phyloP scores from a whole-genome alignment of 352 stramenopile species.

The Phytophthora syringae region DNA sequence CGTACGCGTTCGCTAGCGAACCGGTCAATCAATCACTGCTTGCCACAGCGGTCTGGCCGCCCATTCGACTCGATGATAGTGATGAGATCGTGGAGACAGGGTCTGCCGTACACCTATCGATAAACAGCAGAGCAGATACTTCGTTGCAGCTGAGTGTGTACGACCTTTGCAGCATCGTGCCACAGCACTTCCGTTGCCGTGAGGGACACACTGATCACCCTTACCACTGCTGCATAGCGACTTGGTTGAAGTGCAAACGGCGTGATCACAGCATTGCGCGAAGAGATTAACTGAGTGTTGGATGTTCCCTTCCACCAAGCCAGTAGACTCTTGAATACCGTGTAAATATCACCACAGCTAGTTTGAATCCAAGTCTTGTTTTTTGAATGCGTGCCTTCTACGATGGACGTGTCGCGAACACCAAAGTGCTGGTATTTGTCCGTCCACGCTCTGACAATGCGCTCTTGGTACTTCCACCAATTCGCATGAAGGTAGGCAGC shows the following conservation, averaged over 20 bases:
- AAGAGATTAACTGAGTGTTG: no score
- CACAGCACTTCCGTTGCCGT: not conserved
- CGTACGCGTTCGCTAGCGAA: no score
- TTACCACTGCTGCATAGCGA: no score
- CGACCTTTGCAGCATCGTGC: not conserved
- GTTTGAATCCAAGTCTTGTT: not conserved
- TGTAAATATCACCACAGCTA: slow-evolving; percentile 2
- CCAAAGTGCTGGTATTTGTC: not conserved
- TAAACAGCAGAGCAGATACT: not conserved
- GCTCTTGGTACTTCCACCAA: slow-evolving; percentile 10
- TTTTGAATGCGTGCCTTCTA: not conserved
- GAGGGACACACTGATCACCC: not conserved
- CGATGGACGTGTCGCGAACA: not conserved
- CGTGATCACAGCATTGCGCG: no score
- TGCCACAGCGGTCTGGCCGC: no score
- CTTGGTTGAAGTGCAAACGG: no score
- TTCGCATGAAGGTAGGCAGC: not conserved
- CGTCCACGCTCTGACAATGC: slow-evolving; percentile 1
- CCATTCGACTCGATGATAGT: no score
- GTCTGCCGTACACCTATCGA: not conserved
- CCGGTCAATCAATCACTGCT: no score
- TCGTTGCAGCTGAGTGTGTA: not conserved
- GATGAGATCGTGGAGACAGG: no score
- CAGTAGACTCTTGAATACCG: not conserved
- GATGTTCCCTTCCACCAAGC: no score